These are phyloP conservation scores for Paspalum vaginatum DNA, from an alignment of 176 grass and related monocot species.

Conservation along the genomic window DNA sequence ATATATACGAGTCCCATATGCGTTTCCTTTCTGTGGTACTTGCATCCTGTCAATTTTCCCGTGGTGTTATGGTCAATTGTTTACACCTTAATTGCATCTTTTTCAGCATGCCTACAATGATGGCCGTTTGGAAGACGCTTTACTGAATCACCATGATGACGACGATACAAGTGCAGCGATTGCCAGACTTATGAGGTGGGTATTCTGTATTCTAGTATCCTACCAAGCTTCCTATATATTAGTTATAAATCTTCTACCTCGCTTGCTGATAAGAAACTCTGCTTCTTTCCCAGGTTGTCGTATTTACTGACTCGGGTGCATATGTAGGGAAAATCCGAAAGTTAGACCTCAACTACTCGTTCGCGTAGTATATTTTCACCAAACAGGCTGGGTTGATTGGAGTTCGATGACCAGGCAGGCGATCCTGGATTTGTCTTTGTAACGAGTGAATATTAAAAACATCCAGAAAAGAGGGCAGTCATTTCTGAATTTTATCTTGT, in stretches of 20 bases:
- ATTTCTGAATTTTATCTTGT: constrained; percentile 5
- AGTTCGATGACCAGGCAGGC: not conserved
- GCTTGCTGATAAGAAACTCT: constrained; percentile 11
- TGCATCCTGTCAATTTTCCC: not conserved
- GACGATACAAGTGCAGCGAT: constrained; percentile 54
- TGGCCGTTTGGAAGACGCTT: constrained; percentile 75
- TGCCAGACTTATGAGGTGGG: constrained; percentile 65
- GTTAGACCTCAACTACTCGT: not conserved
- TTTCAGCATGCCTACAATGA: constrained; percentile 82
- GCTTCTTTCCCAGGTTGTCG: constrained; percentile 45
- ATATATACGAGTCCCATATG: not conserved
- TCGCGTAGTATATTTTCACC: not conserved
- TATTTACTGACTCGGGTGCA: constrained; percentile 64
- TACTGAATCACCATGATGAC: constrained; percentile 61
- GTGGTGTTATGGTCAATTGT: not conserved
- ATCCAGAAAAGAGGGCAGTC: constrained; percentile 29
- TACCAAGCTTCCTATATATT: constrained; percentile 15
- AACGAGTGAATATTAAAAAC: constrained; percentile 30
- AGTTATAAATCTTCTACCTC: not conserved
- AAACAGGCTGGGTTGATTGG: not conserved
- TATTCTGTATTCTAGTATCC: not conserved
- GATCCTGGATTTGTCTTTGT: constrained; percentile 11
- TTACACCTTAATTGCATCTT: constrained; percentile 30
- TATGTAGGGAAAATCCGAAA: constrained; percentile 42
- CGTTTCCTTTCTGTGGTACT: not conserved